Percentiles rank a stretch among this genome's conserved stretches.
These are phyloP conservation scores for Eragrostis tef DNA, from an alignment of 202 grass and related monocot genomes.

Conservation along the genomic window DNA sequence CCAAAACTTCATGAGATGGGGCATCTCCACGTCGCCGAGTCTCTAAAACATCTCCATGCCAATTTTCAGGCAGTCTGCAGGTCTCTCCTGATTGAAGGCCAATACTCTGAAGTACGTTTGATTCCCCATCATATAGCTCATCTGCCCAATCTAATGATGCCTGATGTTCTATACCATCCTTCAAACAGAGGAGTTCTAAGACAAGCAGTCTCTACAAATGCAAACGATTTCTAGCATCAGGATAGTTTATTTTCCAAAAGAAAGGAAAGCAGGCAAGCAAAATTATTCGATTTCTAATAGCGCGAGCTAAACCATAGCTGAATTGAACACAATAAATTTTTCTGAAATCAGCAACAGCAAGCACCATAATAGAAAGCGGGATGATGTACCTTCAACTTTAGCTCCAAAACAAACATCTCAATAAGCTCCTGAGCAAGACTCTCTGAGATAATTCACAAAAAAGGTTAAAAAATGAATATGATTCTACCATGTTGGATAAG, in stretches of 20 bases:
- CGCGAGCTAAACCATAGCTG: conserved; percentile 30
- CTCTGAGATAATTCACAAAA: conserved; percentile 55
- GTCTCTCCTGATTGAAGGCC: conserved; percentile 63
- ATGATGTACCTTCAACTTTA: conserved; percentile 75
- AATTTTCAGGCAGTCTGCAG: conserved; percentile 49
- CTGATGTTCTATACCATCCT: conserved; percentile 49
- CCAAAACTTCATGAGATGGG: conserved; percentile 58
- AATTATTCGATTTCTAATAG: conserved; percentile 7
- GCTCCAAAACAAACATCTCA: conserved; percentile 78
- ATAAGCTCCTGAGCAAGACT: conserved; percentile 69
- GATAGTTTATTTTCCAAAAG: not conserved
- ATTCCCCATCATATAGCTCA: conserved; percentile 78
- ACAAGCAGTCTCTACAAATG: conserved; percentile 66
- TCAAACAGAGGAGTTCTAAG: conserved; percentile 60
- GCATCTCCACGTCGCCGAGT: conserved; percentile 29
- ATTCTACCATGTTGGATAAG: conserved; percentile 19
- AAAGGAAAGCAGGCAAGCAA: not conserved
- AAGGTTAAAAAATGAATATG: conserved; percentile 30
- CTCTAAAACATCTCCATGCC: conserved; percentile 40
- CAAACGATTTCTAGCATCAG: conserved; percentile 37
- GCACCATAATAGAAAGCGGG: conserved; percentile 5
- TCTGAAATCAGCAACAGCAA: conserved; percentile 21
- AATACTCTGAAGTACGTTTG: conserved; percentile 56
- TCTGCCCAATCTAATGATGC: conserved; percentile 50
- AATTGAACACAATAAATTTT: not conserved